Evolutionary conservation across 2,329 filamentous ascomycete genomes (phyloP).

Genomic region (Fusarium sp.): DNA sequence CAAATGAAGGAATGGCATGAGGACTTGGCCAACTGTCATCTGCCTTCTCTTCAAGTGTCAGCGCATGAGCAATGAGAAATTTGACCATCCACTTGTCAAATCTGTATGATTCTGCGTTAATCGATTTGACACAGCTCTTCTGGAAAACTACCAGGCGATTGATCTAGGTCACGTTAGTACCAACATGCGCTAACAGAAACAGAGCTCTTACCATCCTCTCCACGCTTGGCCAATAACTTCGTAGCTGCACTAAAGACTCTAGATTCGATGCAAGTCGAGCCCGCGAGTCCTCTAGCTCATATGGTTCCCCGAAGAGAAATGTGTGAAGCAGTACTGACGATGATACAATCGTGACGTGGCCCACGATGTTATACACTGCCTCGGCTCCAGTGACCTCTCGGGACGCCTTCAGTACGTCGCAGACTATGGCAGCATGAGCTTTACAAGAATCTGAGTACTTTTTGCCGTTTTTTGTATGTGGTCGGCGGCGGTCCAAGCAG

Average conservation of each 20-base stretch:
- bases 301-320: conserved; percentile 49
- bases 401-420: conserved; percentile 47
- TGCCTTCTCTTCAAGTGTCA: conserved; percentile 51
- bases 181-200: fast-evolving
- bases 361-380: conserved; percentile 51
- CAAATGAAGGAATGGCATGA: neutral
- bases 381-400: conserved; percentile 42
- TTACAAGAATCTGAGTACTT: conserved; percentile 50
- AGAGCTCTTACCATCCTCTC: conserved; percentile 47
- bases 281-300: conserved; percentile 46
- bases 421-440: conserved; percentile 46
- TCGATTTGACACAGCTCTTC: conserved; percentile 47
- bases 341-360: conserved; percentile 52
- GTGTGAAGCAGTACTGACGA: conserved; percentile 52
- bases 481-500: conserved; percentile 50
- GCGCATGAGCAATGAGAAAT: conserved; percentile 51
- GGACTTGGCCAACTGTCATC: conserved; percentile 33
- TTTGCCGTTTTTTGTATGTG: conserved; percentile 44
- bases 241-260: conserved; percentile 48
- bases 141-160: conserved; percentile 51
- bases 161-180: conserved; percentile 40
- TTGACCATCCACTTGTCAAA: conserved; percentile 65
- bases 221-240: conserved; percentile 52
- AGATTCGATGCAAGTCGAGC: conserved; percentile 49
- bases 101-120: conserved; percentile 46